Evolutionary conservation across 345 rosid species (phyloP).

Genomic region (Populus euphratica): DNA sequence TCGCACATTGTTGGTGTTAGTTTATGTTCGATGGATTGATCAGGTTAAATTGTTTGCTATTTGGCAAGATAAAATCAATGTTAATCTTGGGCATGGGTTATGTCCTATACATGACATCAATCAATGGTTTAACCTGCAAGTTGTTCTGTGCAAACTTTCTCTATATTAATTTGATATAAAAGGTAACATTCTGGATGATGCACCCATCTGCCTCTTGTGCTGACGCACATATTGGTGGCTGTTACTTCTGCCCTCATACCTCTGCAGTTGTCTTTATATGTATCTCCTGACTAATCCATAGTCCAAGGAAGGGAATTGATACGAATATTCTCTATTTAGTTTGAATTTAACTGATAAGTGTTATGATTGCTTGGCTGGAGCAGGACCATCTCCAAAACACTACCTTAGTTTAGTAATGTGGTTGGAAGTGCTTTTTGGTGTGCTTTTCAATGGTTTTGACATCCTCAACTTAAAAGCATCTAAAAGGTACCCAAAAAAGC

Average conservation of each 20-base stretch:
- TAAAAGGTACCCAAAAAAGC: not conserved
- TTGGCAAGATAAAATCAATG: not conserved
- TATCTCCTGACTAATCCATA: not conserved
- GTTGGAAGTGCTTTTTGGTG: not conserved
- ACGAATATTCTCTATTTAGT: not conserved
- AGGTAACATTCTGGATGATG: not conserved
- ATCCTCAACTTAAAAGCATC: not conserved
- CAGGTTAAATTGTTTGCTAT: not conserved
- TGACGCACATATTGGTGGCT: not conserved
- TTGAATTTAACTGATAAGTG: not conserved
- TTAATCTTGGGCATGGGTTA: not conserved
- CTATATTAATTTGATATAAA: not conserved
- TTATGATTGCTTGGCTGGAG: not conserved
- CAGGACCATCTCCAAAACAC: not conserved
- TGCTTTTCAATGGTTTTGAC: not conserved
- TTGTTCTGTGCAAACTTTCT: not conserved
- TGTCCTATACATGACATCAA: not conserved
- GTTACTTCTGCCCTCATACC: not conserved
- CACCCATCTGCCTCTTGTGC: not conserved
- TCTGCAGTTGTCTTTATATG: not conserved
- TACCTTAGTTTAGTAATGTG: not conserved
- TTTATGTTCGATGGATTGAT: not conserved
- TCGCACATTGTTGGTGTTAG: not conserved
- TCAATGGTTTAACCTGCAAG: not conserved
- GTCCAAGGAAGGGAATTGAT: not conserved